These are phyloP conservation scores for Aspergillus bridgeri DNA, from an alignment of 495 filamentous ascomycete species.

Conservation along the genomic window DNA sequence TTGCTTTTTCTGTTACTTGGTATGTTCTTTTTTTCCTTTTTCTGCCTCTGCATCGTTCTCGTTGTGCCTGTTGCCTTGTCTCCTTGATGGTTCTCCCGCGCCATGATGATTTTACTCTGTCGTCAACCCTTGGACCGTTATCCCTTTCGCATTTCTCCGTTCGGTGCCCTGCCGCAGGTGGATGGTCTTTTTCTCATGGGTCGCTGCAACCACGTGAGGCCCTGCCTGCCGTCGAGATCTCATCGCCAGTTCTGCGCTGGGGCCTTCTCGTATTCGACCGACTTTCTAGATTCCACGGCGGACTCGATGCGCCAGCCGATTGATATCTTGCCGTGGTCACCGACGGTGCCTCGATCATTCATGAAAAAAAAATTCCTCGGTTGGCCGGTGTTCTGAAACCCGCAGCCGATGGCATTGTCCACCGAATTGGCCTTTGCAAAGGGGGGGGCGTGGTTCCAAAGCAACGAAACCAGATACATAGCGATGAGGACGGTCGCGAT, in stretches of 20 bases:
- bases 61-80: constrained; percentile 1
- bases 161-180: not conserved
- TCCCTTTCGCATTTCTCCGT: not conserved
- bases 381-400: constrained; percentile 2
- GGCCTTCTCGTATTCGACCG: not conserved
- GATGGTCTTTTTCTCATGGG: not conserved
- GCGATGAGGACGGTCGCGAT: constrained; percentile 28
- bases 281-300: not conserved
- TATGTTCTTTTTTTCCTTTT: constrained; percentile 23
- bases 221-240: not conserved
- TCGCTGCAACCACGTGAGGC: not conserved
- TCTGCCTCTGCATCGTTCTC: not conserved
- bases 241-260: not conserved
- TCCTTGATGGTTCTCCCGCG: not conserved
- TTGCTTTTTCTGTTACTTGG: constrained; percentile 26
- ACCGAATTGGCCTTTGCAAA: constrained; percentile 7
- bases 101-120: not conserved
- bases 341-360: not conserved
- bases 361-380: not conserved
- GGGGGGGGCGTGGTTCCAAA: not conserved
- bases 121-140: not conserved
- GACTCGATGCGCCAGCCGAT: constrained; percentile 10
- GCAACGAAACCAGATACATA: not conserved
- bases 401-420: not conserved
- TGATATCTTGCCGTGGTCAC: not conserved